phyloP scores from a whole-genome alignment of 192 early-diverging fungal species.

The Backusella tuberculispora region DNA sequence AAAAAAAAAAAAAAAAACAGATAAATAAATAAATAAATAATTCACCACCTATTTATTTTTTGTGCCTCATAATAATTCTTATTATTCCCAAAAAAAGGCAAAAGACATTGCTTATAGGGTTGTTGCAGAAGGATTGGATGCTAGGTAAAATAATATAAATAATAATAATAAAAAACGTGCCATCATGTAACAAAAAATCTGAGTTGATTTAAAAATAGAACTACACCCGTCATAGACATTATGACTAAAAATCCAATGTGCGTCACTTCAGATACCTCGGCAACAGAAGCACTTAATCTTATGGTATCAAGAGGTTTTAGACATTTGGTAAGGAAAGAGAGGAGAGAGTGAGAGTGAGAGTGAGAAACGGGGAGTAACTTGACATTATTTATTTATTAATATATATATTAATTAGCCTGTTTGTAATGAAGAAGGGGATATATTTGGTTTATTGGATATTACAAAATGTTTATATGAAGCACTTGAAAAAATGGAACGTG shows the following conservation, averaged over 20 bases:
- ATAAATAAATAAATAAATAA: too few relatives aligned
- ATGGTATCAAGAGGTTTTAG: conserved; percentile 86
- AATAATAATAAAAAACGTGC: conserved; percentile 1
- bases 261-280: conserved; percentile 79
- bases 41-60: too few relatives aligned
- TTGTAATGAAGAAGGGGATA: conserved; percentile 84
- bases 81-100: conserved; percentile 49
- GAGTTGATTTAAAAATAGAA: conserved; percentile 39
- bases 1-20: too few relatives aligned
- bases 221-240: conserved; percentile 79
- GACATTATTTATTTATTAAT: background rate
- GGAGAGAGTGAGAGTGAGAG: background rate
- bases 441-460: conserved; percentile 83
- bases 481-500: conserved; percentile 84
- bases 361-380: too few relatives aligned
- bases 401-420: conserved; percentile 57
- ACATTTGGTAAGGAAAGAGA: conserved; percentile 61
- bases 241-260: conserved; percentile 93
- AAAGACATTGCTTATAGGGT: conserved; percentile 97
- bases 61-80: too few relatives aligned
- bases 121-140: conserved; percentile 68
- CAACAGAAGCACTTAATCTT: conserved; percentile 81
- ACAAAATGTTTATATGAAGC: conserved; percentile 88
- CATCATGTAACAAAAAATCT: background rate
- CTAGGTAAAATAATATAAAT: conserved; percentile 28